phyloP scores from a whole-genome alignment of 331 rosid species.

The Quercus tomentella region DNA sequence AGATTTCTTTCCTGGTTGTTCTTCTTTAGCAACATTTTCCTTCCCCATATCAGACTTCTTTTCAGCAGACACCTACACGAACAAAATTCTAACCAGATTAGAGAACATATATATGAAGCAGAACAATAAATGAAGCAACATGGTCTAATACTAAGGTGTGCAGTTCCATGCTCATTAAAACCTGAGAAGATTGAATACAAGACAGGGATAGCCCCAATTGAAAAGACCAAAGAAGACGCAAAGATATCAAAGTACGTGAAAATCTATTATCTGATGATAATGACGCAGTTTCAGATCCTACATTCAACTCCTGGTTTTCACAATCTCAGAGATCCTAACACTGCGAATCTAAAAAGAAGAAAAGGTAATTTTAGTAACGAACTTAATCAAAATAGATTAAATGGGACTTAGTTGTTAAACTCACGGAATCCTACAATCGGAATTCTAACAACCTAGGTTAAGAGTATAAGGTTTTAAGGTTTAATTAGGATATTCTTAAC shows the following conservation, averaged over 20 bases:
- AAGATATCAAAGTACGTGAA: neutral
- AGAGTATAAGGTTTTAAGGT: neutral
- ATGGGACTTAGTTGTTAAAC: neutral
- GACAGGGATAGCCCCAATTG: neutral
- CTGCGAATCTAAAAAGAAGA: neutral
- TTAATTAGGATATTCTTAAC: neutral
- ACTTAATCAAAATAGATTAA: neutral
- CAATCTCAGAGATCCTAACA: neutral
- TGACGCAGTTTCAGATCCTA: neutral
- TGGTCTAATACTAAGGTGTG: neutral
- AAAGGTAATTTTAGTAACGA: neutral
- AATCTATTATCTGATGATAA: neutral
- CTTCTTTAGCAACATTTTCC: conserved; percentile 53
- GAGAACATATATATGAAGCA: neutral
- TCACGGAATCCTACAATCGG: neutral
- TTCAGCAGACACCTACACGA: conserved; percentile 59
- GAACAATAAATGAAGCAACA: neutral
- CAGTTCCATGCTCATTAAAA: neutral
- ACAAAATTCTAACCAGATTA: conserved; percentile 3
- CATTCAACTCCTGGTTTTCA: neutral
- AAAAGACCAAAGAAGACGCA: neutral
- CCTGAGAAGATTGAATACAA: neutral
- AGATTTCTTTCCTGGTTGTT: conserved; percentile 43
- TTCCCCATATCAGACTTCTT: conserved; percentile 57
- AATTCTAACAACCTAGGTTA: neutral